A percentile compares a stretch with the other conserved stretches of the same genome.
Evolutionary conservation across 2,329 filamentous ascomycete genomes (phyloP).

Genomic region (Furcasterigmium sp.): DNA sequence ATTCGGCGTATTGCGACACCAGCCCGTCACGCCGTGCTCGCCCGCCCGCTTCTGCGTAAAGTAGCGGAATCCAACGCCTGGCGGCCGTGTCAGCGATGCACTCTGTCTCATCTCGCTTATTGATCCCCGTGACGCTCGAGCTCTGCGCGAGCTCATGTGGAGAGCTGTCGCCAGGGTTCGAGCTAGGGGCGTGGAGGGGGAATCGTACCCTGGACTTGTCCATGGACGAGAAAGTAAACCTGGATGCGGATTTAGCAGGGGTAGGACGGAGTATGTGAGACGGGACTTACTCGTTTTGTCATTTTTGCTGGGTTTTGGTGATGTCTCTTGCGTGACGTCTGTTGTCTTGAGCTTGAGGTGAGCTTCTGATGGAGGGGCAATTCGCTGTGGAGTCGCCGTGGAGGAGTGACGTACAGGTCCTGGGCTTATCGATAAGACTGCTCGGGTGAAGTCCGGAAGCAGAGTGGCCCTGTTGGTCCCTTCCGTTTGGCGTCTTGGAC

Average conservation of each 20-base stretch:
- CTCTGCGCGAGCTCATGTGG: conserved; percentile 20
- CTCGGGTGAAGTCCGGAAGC: no score
- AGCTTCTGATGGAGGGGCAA: no score
- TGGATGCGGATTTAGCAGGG: conserved; percentile 20
- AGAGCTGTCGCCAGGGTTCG: conserved; percentile 38
- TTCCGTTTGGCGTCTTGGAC: no score
- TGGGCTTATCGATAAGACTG: no score
- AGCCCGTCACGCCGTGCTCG: conserved; percentile 49
- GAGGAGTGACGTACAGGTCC: no score
- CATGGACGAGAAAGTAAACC: conserved; percentile 62
- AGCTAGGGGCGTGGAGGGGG: not conserved
- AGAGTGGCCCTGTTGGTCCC: no score
- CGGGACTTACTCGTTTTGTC: conserved; percentile 26
- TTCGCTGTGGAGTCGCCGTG: no score
- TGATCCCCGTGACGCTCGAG: conserved; percentile 21
- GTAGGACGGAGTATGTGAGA: not conserved
- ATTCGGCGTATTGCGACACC: conserved; percentile 54
- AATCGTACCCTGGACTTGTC: conserved; percentile 60
- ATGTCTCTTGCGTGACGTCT: no score
- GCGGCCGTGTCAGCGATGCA: not conserved
- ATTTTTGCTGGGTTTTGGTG: no score
- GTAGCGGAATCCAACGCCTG: conserved; percentile 54
- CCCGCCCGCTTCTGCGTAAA: conserved; percentile 49
- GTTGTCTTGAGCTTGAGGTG: no score
- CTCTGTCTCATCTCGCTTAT: no score